Base-by-base conservation (phyloP, 768 basidiomycete species). In the Termitomyces sp. region DNA sequence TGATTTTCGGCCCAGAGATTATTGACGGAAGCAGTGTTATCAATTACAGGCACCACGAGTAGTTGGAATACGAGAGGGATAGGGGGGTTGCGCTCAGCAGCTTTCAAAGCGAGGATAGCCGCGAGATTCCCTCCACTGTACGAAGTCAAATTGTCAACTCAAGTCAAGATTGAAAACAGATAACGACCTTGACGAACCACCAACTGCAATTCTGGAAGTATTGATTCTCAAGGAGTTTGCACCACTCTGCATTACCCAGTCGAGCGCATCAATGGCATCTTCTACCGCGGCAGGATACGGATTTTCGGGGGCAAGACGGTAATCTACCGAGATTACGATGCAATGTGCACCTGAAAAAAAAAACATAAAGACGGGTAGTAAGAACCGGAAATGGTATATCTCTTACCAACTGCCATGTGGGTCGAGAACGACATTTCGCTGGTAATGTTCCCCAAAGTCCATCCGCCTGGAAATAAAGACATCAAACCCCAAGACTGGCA, bases 221-320 rank as follows among this genome's bases (percentile, higher is more conserved):
- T 90, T 77, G 44, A 83, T 73, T 34, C 73, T 71, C 20, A 90
- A 75, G 27, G 74, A 67, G 2, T 67, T 64, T 20, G 72, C 68
- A 1, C 84, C 88, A 34, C 84, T 69, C 47, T 67, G 65, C 57
- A 79, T 64, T 3, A 87, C 79, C 86, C 88, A 91, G 46, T 80
- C 69, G 3, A 91, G 73, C 3, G 87, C 74, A 42, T 87, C 86
- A n/a, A 88, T 67, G 0, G 87, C 83, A 63, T 90, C 89, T 24
- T 87, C 81, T 0, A 89, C 84, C 0, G 88, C 88, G 2, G 84
- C 81, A 3, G 89, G 89, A 61, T 88, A 90, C 7, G 81, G 81
- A 57, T 85, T 58, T 64, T 91, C 89, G 0, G 89, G 89, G 0
- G 83, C 87, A 11, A 90, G 78, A 3, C 88, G 82, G 65, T 91